phyloP scores from a whole-genome alignment of 2,329 filamentous ascomycete species.

The Cercospora beticola region DNA sequence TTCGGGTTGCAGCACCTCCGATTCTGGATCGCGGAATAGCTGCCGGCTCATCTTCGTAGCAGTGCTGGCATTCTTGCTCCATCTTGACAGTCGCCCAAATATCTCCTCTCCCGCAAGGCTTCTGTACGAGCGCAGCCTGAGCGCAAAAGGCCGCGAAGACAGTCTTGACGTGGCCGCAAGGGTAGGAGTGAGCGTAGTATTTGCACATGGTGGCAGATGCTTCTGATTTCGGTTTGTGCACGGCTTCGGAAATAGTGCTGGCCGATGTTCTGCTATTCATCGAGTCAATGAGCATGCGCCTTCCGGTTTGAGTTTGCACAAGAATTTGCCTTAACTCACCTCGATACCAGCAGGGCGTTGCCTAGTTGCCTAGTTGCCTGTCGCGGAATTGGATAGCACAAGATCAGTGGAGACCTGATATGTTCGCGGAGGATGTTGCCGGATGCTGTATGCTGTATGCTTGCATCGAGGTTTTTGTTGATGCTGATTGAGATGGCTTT shows the following conservation, averaged over 20 bases:
- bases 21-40: conserved; percentile 20
- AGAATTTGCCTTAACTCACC: not conserved
- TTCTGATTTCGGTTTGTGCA: not conserved
- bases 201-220: conserved; percentile 43
- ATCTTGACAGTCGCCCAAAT: conserved; percentile 41
- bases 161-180: conserved; percentile 47
- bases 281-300: not conserved
- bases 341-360: not conserved
- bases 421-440: not conserved
- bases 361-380: not conserved
- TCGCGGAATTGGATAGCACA: not conserved
- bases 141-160: conserved; percentile 40
- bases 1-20: conserved; percentile 18
- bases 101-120: conserved; percentile 35
- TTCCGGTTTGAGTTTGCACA: not conserved
- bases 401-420: not conserved
- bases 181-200: conserved; percentile 50
- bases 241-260: not conserved
- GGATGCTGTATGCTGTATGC: not conserved
- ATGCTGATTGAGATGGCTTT: not conserved
- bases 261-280: not conserved
- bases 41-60: conserved; percentile 27
- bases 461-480: not conserved
- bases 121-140: conserved; percentile 36
- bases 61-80: conserved; percentile 36